A percentile compares a stretch with the other conserved stretches of the same genome.
phyloP scores from a whole-genome alignment of 1,284 basidiomycete species.

The Sanghuangporus baumii region DNA sequence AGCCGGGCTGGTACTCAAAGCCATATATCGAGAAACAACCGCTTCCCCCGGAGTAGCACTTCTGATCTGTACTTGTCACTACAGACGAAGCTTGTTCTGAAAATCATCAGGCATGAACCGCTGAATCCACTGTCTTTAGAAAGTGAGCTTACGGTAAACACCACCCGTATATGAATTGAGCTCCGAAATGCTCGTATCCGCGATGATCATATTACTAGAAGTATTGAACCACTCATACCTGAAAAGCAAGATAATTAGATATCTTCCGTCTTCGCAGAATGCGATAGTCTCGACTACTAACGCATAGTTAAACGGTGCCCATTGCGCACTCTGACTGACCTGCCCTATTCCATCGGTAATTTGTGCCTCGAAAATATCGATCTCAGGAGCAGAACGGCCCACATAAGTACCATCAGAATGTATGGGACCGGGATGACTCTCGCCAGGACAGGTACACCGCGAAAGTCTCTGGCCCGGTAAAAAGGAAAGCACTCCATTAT shows the following conservation, averaged over 20 bases:
- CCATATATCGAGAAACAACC: conserved; percentile 53
- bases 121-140: background rate
- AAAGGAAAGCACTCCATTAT: conserved; percentile 32
- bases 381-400: conserved; percentile 45
- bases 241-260: conserved; percentile 3
- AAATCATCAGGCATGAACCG: background rate
- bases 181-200: conserved; percentile 35
- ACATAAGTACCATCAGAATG: conserved; percentile 44
- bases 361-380: conserved; percentile 41
- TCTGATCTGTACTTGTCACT: conserved; percentile 31
- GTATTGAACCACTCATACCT: conserved; percentile 37
- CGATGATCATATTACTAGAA: conserved; percentile 39
- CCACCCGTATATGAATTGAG: conserved; percentile 51
- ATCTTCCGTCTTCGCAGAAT: background rate
- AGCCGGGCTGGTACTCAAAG: conserved; percentile 50
- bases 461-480: conserved; percentile 45
- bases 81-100: conserved; percentile 40
- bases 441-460: conserved; percentile 49
- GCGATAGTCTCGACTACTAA: background rate
- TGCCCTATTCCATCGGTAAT: conserved; percentile 26
- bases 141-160: conserved; percentile 30
- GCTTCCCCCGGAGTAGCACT: conserved; percentile 38
- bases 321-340: conserved; percentile 43
- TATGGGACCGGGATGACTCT: conserved; percentile 52
- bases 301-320: conserved; percentile 45